Evolutionary conservation across 371 early-diverging fungal genomes (phyloP), one percentile per base, ranked within the genome.

Genomic region (Mucor lusitanicus): DNA sequence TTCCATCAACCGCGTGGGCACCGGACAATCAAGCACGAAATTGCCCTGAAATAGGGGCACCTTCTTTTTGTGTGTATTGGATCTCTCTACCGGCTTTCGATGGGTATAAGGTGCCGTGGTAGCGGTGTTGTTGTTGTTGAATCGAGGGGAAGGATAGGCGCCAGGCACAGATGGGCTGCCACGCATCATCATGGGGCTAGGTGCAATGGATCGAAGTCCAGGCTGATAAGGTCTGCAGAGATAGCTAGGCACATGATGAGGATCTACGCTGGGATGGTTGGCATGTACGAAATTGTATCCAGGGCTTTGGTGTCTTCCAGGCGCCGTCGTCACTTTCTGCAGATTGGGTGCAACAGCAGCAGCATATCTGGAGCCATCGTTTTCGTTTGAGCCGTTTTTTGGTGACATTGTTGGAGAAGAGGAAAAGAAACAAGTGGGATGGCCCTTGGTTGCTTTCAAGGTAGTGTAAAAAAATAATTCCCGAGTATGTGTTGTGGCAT

Each of bases 1-100:
- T 46, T 79, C 76, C 63, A 92, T 75, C n/a, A 92, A 72, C 40
- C 83, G 80, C 28, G 70, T 70, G 21, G 93, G 92, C 13, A 93
- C 90, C 12, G 87, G 88, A 65, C 90, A 87, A 70, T 92, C 91
- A 21, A 92, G 71, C 12, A 92, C 87, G 32, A 92, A 68, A 70
- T 92, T 89, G 30, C 92, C 92, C 3, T 86, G 61, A 28, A 65
- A 65, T 7, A 73, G 27, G 6, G 61, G 40, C 9, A 73, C 66
- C 17, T 62, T 57, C 32, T 61, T 68, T 21, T 54, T 68, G 5
- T 65, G 46, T 39, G 67, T 62, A 6, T 57, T 46, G 7, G 58
- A 62, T 50, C 63, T 30, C 11, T 44, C 32, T 3, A 68, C 59
- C 0, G 68, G 68, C 37, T 63, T 68, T 40, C 63, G 57, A 13